phyloP scores from a whole-genome alignment of 306 rosid species.

The Rosa rugosa region DNA sequence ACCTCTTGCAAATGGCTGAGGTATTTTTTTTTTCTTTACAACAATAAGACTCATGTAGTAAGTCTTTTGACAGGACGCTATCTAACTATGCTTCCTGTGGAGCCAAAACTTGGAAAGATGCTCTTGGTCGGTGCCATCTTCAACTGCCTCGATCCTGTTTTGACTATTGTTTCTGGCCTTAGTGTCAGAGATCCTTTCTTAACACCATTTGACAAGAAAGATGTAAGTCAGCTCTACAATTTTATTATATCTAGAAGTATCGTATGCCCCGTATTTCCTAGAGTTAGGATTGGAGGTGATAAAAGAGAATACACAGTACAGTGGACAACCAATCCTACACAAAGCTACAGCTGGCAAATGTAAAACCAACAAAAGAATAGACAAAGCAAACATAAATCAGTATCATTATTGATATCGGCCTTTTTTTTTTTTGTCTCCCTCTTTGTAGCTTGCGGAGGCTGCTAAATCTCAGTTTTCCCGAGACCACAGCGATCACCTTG shows the following conservation, averaged over 20 bases:
- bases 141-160: slow-evolving; percentile 89
- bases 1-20: slow-evolving; percentile 20
- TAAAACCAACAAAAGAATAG: background rate
- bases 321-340: background rate
- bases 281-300: background rate
- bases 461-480: slow-evolving; percentile 80
- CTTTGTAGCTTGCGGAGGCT: slow-evolving; percentile 86
- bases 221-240: slow-evolving; percentile 51
- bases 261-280: slow-evolving; percentile 8
- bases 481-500: slow-evolving; percentile 88
- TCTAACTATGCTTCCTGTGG: slow-evolving; percentile 87
- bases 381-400: background rate
- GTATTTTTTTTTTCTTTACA: slow-evolving; percentile 2
- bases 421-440: slow-evolving; percentile 1
- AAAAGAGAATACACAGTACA: background rate
- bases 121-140: slow-evolving; percentile 80
- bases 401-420: slow-evolving; percentile 4
- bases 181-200: slow-evolving; percentile 97
- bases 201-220: slow-evolving; percentile 83
- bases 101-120: slow-evolving; percentile 98
- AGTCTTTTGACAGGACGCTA: slow-evolving; percentile 65
- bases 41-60: slow-evolving; percentile 20
- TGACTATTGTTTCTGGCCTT: slow-evolving; percentile 88
- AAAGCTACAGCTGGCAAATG: background rate
- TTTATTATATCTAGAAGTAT: background rate